Percentiles rank a stretch among this genome's conserved stretches.
Evolutionary conservation across 345 rosid species (phyloP).

Genomic region (Citrus australasica): DNA sequence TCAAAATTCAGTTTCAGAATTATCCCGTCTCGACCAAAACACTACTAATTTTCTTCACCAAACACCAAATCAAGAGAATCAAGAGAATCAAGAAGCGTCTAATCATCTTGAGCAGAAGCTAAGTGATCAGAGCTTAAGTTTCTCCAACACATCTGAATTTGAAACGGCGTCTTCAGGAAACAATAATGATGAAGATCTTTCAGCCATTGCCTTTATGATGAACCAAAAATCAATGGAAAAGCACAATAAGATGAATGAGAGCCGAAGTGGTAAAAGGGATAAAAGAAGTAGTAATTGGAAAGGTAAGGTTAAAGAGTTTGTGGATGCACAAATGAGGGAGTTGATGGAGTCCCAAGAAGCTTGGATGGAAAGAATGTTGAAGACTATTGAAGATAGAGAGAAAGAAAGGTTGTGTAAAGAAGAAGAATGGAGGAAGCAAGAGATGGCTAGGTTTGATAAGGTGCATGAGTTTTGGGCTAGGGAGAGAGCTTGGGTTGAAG

Average conservation of each 20-base stretch:
- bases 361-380: conserved; percentile 64
- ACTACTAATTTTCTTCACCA: conserved; percentile 11
- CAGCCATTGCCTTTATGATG: conserved; percentile 51
- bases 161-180: conserved; percentile 48
- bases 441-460: conserved; percentile 35
- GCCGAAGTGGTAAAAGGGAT: conserved; percentile 14
- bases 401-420: conserved; percentile 39
- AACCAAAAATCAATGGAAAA: conserved; percentile 24
- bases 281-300: conserved; percentile 31
- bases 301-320: conserved; percentile 41
- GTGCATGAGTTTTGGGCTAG: conserved; percentile 51
- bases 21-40: conserved; percentile 14
- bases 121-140: conserved; percentile 34
- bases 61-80: conserved; percentile 19
- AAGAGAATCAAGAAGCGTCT: conserved; percentile 21
- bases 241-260: conserved; percentile 21
- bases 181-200: conserved; percentile 41
- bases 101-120: conserved; percentile 6
- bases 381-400: conserved; percentile 47
- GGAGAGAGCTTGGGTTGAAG: conserved; percentile 51
- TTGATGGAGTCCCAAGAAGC: conserved; percentile 48
- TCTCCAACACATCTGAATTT: conserved; percentile 46
- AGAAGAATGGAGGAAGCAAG: conserved; percentile 54
- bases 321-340: conserved; percentile 42
- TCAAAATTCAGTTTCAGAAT: conserved; percentile 15